Conservation (phyloP, 768 basidiomycete species). For the Russula vinacea region DNA sequence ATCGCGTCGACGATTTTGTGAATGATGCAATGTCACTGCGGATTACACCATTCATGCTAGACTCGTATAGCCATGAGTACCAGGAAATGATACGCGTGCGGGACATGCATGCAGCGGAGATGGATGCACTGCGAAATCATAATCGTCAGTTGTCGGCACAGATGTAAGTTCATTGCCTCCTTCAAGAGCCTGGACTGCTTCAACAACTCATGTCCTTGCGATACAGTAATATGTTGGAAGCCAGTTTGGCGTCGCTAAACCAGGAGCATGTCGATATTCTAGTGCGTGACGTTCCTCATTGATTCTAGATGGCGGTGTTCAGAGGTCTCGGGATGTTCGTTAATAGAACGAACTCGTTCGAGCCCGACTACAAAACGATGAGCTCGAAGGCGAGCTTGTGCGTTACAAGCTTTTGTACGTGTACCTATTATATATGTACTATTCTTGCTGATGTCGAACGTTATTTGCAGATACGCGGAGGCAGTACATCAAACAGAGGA, state of each 20-base stretch:
- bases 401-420: constrained; percentile 88
- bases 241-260: constrained; percentile 73
- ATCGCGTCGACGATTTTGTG: constrained; percentile 79
- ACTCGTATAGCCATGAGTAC: constrained; percentile 85
- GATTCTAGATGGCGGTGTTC: constrained; percentile 19
- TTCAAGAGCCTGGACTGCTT: neutral
- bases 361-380: constrained; percentile 83
- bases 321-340: constrained; percentile 31
- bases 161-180: constrained; percentile 54
- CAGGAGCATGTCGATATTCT: constrained; percentile 78
- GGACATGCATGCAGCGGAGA: constrained; percentile 79
- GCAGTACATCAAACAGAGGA: constrained; percentile 53
- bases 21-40: constrained; percentile 78
- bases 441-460: neutral
- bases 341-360: constrained; percentile 87
- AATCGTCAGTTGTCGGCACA: constrained; percentile 75
- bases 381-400: constrained; percentile 90
- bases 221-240: constrained; percentile 74
- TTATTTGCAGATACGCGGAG: constrained; percentile 48
- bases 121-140: constrained; percentile 76
- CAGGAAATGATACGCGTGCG: constrained; percentile 72
- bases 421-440: neutral
- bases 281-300: constrained; percentile 38
- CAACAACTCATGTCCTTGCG: neutral
- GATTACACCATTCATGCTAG: constrained; percentile 96